phyloP scores from a whole-genome alignment of 331 rosid species.

The Malus hybrid region DNA sequence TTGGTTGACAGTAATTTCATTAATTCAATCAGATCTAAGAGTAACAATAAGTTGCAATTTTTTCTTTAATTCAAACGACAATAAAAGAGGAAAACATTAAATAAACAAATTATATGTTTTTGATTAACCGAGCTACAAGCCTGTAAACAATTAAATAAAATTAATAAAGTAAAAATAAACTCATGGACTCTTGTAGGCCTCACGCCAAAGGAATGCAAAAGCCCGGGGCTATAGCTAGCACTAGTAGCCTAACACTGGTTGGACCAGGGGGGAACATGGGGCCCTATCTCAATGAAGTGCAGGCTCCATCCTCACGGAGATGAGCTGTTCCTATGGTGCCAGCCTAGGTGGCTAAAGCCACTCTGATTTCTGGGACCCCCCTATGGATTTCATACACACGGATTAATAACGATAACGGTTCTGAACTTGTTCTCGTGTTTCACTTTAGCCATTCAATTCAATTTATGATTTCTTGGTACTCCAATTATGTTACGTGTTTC shows the following conservation, averaged over 20 bases:
- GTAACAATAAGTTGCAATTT: background rate
- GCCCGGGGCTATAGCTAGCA: background rate
- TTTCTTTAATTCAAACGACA: no score
- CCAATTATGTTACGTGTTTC: no score
- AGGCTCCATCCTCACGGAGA: background rate
- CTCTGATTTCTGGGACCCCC: background rate
- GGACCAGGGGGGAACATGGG: background rate
- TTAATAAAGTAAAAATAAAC: no score
- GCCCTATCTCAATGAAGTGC: background rate
- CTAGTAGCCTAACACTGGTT: background rate
- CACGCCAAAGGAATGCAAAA: background rate
- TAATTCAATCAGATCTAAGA: background rate
- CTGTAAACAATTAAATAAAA: no score
- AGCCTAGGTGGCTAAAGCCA: background rate
- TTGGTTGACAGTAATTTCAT: no score
- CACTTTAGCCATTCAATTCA: no score
- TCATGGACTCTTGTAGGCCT: background rate
- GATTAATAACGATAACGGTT: fast-evolving
- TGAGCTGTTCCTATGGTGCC: background rate
- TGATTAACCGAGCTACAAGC: no score
- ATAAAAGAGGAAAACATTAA: no score
- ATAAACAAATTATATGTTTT: no score
- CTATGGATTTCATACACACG: no score
- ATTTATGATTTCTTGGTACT: no score
- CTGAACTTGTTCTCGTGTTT: no score